Base-by-base conservation (phyloP, 2,329 filamentous ascomycete species). In the Apiospora arundinis region DNA sequence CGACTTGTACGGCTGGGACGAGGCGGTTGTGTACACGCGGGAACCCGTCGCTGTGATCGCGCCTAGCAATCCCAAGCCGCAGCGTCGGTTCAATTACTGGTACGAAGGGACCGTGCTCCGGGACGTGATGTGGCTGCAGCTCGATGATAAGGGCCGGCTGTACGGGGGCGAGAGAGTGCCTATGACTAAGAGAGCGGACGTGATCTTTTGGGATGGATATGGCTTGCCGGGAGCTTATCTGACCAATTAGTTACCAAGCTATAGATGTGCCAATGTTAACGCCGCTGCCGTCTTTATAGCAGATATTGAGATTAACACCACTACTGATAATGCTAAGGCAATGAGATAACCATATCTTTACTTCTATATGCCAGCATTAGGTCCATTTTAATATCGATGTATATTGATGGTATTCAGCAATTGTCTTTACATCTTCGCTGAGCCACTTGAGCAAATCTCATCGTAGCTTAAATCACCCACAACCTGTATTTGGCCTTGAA, bases 1-100 rank as follows among this genome's bases (percentile, higher is more conserved):
- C 23, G 72, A 73, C 25, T 28, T 73, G 21, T 72, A 73, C 21
- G 70, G 72, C 28, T 72, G 71, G 56, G 72, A 72, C 32, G 72
- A 72, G 46, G 72, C 72, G 0, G 42, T 73, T 0, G 4, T 72
- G 3, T 72, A 72, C 21, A 71, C 69, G 0, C 72, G 70, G 2
- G 40, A 66, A 9, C 70, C 40, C 0, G 48, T 69, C 3, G 67
- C 32, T 18, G 67, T 69, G 6, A 49, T 69, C 6, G 40, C 44
- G 40, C 65, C 40, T 0, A 40, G 40, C 9, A 12, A 21, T 2
- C 14, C n/a, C 44, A 69, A 52, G 45, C 67, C 67, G 16, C 42
- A 6, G 7, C 32, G 67, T 4, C 67, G 67, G 18, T 69, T 52
- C 67, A 48, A 49, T 25, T 69, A 69, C 67, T 69, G 67, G 67